phyloP scores from a whole-genome alignment of 371 early-diverging fungal genomes.

The Mucor mucedo region DNA sequence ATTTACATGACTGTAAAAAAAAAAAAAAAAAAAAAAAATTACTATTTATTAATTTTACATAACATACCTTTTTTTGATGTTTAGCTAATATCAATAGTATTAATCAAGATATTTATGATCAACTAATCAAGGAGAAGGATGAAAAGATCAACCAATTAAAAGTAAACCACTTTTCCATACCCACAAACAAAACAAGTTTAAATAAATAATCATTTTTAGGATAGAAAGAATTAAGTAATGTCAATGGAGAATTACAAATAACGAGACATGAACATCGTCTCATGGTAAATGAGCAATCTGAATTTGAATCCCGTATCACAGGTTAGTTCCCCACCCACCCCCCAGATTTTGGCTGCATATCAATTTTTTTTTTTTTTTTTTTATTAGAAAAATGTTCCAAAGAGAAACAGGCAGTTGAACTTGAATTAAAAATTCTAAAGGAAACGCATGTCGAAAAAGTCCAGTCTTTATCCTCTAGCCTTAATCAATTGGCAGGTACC shows the following conservation, averaged over 20 bases:
- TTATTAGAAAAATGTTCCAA: conserved; percentile 38
- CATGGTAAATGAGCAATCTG: conserved; percentile 41
- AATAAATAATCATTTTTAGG: not conserved
- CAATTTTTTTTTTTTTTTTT: not conserved
- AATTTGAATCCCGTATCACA: conserved; percentile 36
- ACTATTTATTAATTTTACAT: not conserved
- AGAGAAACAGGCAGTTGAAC: conserved; percentile 32
- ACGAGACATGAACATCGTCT: conserved; percentile 38
- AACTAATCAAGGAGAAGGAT: conserved; percentile 31
- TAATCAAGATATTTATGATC: conserved; percentile 12
- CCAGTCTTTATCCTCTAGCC: conserved; percentile 31
- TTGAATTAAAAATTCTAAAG: conserved; percentile 40
- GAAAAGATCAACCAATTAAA: conserved; percentile 22
- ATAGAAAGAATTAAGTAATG: conserved; percentile 17
- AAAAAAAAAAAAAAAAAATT: no score
- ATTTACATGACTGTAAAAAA: not conserved
- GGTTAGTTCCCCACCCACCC: conserved; percentile 19
- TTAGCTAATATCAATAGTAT: not conserved
- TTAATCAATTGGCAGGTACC: conserved; percentile 32
- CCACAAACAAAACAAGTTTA: not conserved
- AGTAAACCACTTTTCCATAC: conserved; percentile 1
- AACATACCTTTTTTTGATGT: not conserved
- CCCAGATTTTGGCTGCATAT: not conserved
- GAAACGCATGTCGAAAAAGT: conserved; percentile 42
- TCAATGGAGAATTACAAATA: conserved; percentile 23